Evolutionary conservation across 352 stramenopile species (phyloP).

Genomic region (Globisporangium spiculum): DNA sequence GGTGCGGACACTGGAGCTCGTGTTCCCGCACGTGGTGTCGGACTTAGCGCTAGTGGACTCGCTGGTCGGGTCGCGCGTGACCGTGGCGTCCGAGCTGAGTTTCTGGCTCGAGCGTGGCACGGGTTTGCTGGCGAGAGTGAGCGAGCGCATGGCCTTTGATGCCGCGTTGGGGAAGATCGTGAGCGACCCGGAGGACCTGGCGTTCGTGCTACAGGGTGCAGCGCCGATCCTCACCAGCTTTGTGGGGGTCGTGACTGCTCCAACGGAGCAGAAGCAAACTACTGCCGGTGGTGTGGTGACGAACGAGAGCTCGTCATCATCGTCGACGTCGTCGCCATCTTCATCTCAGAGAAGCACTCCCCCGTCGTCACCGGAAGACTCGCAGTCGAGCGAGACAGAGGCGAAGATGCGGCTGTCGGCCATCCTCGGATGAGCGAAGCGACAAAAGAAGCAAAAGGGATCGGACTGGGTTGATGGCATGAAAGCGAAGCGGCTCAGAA

Average conservation of each 20-base stretch:
- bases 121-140: constrained; percentile 17
- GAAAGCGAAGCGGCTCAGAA: no score
- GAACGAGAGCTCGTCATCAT: not conserved
- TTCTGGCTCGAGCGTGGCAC: constrained; percentile 25
- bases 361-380: not conserved
- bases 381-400: constrained; percentile 5
- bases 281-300: no score
- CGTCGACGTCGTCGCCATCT: not conserved
- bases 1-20: constrained; percentile 15
- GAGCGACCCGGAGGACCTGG: constrained; percentile 22
- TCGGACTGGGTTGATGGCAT: not conserved
- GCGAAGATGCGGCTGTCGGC: not conserved
- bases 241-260: not conserved
- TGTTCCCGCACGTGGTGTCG: constrained; percentile 14
- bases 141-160: constrained; percentile 33
- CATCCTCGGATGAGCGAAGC: not conserved
- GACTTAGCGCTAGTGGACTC: not conserved
- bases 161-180: constrained; percentile 24
- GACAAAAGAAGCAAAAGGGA: not conserved
- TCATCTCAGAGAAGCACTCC: not conserved
- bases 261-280: not conserved
- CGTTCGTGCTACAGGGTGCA: constrained; percentile 19
- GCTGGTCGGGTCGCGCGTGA: constrained; percentile 12
- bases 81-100: constrained; percentile 13
- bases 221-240: constrained; percentile 13